These are phyloP conservation scores for Persicaria tinctoria DNA, from an alignment of 148 eudicot species.

Conservation along the genomic window DNA sequence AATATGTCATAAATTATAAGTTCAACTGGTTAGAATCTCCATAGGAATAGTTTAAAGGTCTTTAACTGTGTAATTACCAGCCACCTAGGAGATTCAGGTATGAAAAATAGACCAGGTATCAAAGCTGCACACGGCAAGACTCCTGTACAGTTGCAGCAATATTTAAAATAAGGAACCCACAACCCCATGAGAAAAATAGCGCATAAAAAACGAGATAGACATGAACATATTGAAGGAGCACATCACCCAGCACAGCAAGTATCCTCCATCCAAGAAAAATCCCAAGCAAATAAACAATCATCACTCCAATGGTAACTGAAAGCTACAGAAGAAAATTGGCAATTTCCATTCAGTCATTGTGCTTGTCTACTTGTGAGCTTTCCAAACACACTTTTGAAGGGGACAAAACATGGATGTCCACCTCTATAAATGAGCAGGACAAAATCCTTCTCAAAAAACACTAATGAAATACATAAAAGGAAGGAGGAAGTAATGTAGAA, in stretches of 20 bases:
- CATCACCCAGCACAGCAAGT: slow-evolving; percentile 74
- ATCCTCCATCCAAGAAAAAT: slow-evolving; percentile 71
- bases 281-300: slow-evolving; percentile 75
- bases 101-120: slow-evolving; percentile 91
- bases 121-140: slow-evolving; percentile 55
- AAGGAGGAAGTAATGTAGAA: background rate
- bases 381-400: background rate
- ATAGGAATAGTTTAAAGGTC: background rate
- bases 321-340: slow-evolving; percentile 35
- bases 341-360: slow-evolving; percentile 6
- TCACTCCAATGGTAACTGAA: slow-evolving; percentile 68
- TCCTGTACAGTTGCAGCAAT: slow-evolving; percentile 35
- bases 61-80: slow-evolving; percentile 43
- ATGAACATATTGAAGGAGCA: background rate
- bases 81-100: slow-evolving; percentile 99
- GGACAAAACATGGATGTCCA: background rate
- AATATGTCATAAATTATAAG: background rate
- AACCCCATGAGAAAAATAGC: background rate
- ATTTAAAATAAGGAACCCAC: background rate
- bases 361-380: background rate
- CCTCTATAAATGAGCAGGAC: background rate
- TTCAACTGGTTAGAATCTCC: background rate
- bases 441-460: background rate
- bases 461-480: background rate
- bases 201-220: background rate